Evolutionary conservation across 2,329 filamentous ascomycete genomes (phyloP).

Genomic region (Teratosphaeria zuluensis): DNA sequence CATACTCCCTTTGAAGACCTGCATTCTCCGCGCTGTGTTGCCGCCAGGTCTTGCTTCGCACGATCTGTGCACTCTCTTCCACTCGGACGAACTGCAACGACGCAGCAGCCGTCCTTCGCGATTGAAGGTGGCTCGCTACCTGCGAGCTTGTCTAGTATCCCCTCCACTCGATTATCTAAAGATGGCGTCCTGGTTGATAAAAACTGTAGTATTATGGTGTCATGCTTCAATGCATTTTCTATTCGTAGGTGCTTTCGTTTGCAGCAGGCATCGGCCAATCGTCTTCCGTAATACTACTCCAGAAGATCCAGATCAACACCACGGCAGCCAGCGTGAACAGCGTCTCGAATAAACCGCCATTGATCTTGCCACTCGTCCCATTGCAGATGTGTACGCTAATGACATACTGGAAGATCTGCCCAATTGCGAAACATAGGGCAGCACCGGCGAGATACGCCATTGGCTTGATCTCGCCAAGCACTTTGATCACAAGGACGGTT

Average conservation of each 20-base stretch:
- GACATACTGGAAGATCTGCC: conserved; percentile 93
- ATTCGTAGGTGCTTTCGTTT: conserved; percentile 22
- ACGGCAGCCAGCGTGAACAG: conserved; percentile 84
- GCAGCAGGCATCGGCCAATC: conserved; percentile 67
- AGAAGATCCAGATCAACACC: conserved; percentile 82
- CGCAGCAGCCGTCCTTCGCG: neutral
- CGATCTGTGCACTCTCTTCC: neutral
- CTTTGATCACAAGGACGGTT: conserved; percentile 67
- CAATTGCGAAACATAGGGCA: conserved; percentile 74
- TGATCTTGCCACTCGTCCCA: conserved; percentile 74
- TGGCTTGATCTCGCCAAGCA: conserved; percentile 82
- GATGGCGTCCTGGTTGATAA: neutral
- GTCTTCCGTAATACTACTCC: conserved; percentile 98
- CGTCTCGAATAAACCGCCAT: conserved; percentile 86
- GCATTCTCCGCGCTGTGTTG: neutral
- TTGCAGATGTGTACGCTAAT: conserved; percentile 85
- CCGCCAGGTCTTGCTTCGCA: neutral
- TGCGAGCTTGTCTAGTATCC: neutral
- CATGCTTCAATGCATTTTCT: neutral
- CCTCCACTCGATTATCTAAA: neutral
- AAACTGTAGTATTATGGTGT: too few relatives aligned
- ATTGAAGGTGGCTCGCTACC: neutral
- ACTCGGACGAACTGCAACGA: neutral
- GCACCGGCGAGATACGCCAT: conserved; percentile 77
- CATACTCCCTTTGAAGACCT: neutral